Evolutionary conservation across 2,329 filamentous ascomycete species (phyloP).

Genomic region (Aureobasidium sp.): DNA sequence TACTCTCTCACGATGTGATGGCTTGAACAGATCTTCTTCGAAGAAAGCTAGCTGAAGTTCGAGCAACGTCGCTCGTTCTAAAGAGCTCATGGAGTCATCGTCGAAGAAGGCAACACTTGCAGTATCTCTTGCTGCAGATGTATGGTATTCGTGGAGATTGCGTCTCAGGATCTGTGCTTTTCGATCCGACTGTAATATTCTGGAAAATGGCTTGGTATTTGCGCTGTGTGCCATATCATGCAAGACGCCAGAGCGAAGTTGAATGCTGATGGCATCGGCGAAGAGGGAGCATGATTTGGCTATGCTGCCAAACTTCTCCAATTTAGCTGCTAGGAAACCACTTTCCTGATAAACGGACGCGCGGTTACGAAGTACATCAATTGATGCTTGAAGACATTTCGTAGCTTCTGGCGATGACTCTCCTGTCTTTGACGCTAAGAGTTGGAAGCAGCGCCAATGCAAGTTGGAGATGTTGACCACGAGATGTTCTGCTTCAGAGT

Average conservation of each 20-base stretch:
- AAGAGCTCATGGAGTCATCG: slow-evolving; percentile 24
- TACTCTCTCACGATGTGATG: slow-evolving; percentile 8
- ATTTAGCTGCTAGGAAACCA: slow-evolving; percentile 55
- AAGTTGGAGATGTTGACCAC: slow-evolving; percentile 61
- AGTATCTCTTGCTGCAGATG: not conserved
- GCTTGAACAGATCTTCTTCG: slow-evolving; percentile 10
- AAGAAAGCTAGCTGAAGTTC: slow-evolving; percentile 35
- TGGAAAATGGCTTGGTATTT: not conserved
- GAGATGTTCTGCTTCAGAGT: not conserved
- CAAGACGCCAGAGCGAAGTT: not conserved
- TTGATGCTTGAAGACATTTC: slow-evolving; percentile 29
- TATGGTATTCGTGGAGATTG: not conserved
- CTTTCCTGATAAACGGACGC: slow-evolving; percentile 50
- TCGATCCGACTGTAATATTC: not conserved
- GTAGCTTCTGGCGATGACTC: not conserved
- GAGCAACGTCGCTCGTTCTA: slow-evolving; percentile 33
- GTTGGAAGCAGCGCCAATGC: slow-evolving; percentile 52
- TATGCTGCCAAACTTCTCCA: slow-evolving; percentile 58
- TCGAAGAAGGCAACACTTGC: slow-evolving; percentile 25
- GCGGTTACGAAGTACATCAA: slow-evolving; percentile 54
- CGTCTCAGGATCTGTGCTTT: not conserved
- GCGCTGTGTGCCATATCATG: not conserved
- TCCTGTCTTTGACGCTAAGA: not conserved
- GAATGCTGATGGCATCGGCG: not conserved
- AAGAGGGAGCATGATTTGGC: not conserved